Evolutionary conservation across 192 early-diverging fungal species (phyloP).

Genomic region (Entomortierella beljakovae): DNA sequence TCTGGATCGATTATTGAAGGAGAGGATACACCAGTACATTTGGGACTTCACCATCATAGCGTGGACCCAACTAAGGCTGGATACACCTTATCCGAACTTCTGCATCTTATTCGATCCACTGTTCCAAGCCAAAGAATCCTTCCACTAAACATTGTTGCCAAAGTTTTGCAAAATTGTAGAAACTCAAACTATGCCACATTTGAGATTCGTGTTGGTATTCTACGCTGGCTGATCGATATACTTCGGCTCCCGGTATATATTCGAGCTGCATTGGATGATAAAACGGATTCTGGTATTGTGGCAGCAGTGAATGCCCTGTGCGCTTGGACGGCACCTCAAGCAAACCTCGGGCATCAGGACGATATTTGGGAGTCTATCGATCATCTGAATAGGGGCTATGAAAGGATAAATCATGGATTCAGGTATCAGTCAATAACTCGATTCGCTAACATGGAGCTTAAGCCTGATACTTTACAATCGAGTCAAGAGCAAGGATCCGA

Average conservation of each 20-base stretch:
- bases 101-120: constrained; percentile 84
- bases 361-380: constrained; percentile 55
- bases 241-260: constrained; percentile 63
- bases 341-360: constrained; percentile 30
- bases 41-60: constrained; percentile 92
- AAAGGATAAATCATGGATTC: constrained; percentile 31
- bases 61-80: constrained; percentile 86
- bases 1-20: constrained; percentile 73
- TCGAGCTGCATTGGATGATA: constrained; percentile 75
- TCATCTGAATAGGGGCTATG: constrained; percentile 46
- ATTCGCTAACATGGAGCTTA: constrained; percentile 56
- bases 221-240: constrained; percentile 54
- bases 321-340: constrained; percentile 50
- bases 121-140: constrained; percentile 83
- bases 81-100: constrained; percentile 85
- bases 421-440: constrained; percentile 30
- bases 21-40: constrained; percentile 65
- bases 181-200: constrained; percentile 33
- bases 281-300: constrained; percentile 66
- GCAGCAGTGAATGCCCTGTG: constrained; percentile 61
- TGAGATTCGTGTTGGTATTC: constrained; percentile 38
- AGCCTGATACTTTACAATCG: constrained; percentile 33
- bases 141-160: constrained; percentile 69
- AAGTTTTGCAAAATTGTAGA: constrained; percentile 65
- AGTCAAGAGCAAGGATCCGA: constrained; percentile 55